Conservation (phyloP, 805 yeast species). For the Starmerella vaccinii region DNA sequence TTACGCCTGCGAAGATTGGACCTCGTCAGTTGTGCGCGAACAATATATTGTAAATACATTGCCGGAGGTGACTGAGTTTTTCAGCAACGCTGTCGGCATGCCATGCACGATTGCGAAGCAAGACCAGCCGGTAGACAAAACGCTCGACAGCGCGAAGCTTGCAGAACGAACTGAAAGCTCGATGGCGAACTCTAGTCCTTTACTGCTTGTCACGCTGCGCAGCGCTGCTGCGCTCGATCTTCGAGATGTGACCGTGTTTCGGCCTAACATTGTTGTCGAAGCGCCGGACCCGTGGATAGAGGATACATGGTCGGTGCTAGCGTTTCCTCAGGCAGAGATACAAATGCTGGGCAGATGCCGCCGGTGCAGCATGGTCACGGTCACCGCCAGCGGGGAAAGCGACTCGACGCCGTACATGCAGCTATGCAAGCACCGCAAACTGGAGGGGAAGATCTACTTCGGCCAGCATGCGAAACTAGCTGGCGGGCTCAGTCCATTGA, state of each 20-base stretch:
- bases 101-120: constrained; percentile 34
- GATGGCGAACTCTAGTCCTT: constrained; percentile 34
- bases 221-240: constrained; percentile 27
- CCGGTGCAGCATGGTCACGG: constrained; percentile 40
- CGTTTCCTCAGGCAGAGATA: constrained; percentile 14
- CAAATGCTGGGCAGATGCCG: constrained; percentile 31
- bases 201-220: constrained; percentile 31
- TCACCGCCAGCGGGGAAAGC: constrained; percentile 31
- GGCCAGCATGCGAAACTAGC: constrained; percentile 28
- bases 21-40: not conserved
- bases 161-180: constrained; percentile 20
- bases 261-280: constrained; percentile 35
- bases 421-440: constrained; percentile 31
- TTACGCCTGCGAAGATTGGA: constrained; percentile 13
- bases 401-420: constrained; percentile 32
- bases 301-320: constrained; percentile 32
- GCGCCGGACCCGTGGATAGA: constrained; percentile 32
- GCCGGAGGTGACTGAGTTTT: constrained; percentile 26
- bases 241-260: constrained; percentile 25
- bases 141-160: constrained; percentile 4
- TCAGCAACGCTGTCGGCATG: constrained; percentile 28
- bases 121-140: constrained; percentile 6
- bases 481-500: not conserved
- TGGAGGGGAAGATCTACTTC: constrained; percentile 34
- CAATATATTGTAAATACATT: constrained; percentile 18